These are phyloP conservation scores for Panaeolus cyanescens DNA, from an alignment of 768 basidiomycete species.

Conservation along the genomic window DNA sequence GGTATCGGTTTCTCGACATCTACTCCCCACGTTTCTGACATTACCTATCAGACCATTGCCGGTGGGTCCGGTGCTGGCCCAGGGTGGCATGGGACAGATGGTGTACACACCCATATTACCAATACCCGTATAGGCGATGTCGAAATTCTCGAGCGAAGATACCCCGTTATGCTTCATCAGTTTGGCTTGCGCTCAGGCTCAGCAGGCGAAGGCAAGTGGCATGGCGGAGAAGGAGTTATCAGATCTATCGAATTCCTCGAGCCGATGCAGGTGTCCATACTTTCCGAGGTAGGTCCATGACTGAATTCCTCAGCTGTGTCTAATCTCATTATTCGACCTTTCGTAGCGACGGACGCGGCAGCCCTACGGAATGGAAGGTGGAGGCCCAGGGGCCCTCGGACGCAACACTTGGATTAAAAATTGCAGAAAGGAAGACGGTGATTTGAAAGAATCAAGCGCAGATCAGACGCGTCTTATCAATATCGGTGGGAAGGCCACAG, in stretches of 20 bases:
- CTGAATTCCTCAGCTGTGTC: slow-evolving; percentile 1
- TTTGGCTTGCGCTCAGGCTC: slow-evolving; percentile 76
- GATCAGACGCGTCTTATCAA: slow-evolving; percentile 63
- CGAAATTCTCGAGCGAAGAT: slow-evolving; percentile 91
- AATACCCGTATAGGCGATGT: slow-evolving; percentile 93
- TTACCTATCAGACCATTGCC: slow-evolving; percentile 73
- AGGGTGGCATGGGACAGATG: slow-evolving; percentile 88
- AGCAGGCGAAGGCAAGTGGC: slow-evolving; percentile 70
- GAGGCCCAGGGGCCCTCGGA: slow-evolving; percentile 68
- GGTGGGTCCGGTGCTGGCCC: slow-evolving; percentile 93
- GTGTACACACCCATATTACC: slow-evolving; percentile 92
- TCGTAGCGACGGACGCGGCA: slow-evolving; percentile 76
- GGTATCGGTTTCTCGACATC: slow-evolving; percentile 33
- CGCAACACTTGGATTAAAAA: slow-evolving; percentile 88
- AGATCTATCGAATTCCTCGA: slow-evolving; percentile 84
- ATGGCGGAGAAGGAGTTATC: slow-evolving; percentile 83
- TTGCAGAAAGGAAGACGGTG: slow-evolving; percentile 66
- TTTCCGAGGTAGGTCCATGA: slow-evolving; percentile 66
- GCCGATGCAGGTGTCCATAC: slow-evolving; percentile 82
- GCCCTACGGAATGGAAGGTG: slow-evolving; percentile 87
- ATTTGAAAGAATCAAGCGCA: slow-evolving; percentile 46
- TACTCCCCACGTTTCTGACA: slow-evolving; percentile 8
- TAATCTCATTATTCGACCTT: slow-evolving; percentile 2
- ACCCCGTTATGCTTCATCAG: slow-evolving; percentile 86
- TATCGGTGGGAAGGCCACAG: slow-evolving; percentile 86